Base-by-base conservation (phyloP, 306 rosid species). In the Acmispon strigosus region DNA sequence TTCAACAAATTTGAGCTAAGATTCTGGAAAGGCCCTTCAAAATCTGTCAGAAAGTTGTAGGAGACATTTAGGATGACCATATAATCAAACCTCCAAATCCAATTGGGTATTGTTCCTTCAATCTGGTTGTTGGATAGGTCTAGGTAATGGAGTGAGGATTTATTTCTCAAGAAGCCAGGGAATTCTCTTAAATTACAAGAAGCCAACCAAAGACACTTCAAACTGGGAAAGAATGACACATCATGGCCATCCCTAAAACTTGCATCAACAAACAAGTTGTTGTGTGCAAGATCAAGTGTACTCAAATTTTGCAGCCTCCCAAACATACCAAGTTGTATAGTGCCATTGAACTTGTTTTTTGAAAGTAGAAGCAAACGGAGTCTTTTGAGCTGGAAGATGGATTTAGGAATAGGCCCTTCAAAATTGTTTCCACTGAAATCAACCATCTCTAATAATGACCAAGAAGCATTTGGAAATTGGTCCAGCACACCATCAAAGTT, bases 331-430 rank as follows among this genome's bases (percentile, higher is more conserved):
- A 88, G 58, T 0, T 44, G 10, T n/a, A 83, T 1, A 0, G 68
- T 58, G 47, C 92, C 96, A 0, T 10, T 79, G 13, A 88, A 74
- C 27, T 84, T 88, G 85, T 90, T 88, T 6, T 37, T 62, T 17
- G 90, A 19, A 45, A 90, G 84, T n/a, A 13, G 68, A 27, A 86
- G 75, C 2, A 32, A 1, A 7, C 29, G 53, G 0, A 88, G 84
- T 50, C 7, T 43, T 14, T 7, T 19, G 7, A 81, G 73, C 1
- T 73, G 1, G 3, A 76, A 81, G 29, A 90, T 2, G 1, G 75
- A 81, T 24, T 0, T 0, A 0, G 86, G 92, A 53, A 90, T 50
- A 2, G 58, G 68, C 2, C 96, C 90, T 63, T 67, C 71, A 14
- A 88, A 63, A 0, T 62, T 76, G 56, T 90, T 90, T 55, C 51